Evolutionary conservation across 495 filamentous ascomycete genomes (phyloP).

Genomic region (Lophiotrema nucula): DNA sequence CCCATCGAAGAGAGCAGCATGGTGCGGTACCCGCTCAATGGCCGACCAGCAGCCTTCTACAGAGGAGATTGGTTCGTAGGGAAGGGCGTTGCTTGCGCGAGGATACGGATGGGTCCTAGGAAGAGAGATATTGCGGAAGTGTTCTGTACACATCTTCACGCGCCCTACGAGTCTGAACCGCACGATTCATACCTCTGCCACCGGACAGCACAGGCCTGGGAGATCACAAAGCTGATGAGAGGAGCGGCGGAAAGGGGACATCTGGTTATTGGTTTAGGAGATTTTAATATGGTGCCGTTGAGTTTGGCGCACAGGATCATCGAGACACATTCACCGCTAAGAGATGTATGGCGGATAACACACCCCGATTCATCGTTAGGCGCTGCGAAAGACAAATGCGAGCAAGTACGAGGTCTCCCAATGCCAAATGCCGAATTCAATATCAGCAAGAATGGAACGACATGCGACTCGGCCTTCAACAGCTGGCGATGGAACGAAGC

Average conservation of each 20-base stretch:
- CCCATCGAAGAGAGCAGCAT: slow-evolving; percentile 92
- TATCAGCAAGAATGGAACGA: slow-evolving; percentile 74
- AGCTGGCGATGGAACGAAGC: slow-evolving; percentile 87
- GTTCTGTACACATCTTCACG: slow-evolving; percentile 92
- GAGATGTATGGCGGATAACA: slow-evolving; percentile 76
- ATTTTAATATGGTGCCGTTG: slow-evolving; percentile 91
- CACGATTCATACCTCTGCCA: slow-evolving; percentile 87
- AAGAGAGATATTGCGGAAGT: slow-evolving; percentile 76
- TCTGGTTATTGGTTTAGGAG: slow-evolving; percentile 79
- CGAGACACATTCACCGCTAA: slow-evolving; percentile 71
- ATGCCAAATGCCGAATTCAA: slow-evolving; percentile 75
- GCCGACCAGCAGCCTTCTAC: slow-evolving; percentile 88
- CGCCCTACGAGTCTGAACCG: slow-evolving; percentile 78
- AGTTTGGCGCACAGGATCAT: slow-evolving; percentile 87
- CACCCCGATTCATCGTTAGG: slow-evolving; percentile 80
- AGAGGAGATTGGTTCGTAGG: slow-evolving; percentile 94
- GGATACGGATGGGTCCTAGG: slow-evolving; percentile 68
- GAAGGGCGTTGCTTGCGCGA: slow-evolving; percentile 86
- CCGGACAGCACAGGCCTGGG: slow-evolving; percentile 93
- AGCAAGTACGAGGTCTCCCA: slow-evolving; percentile 54
- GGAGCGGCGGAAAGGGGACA: slow-evolving; percentile 81
- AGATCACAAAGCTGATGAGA: slow-evolving; percentile 87
- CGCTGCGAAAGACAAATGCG: slow-evolving; percentile 61
- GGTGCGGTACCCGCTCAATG: slow-evolving; percentile 86
- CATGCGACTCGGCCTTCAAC: slow-evolving; percentile 82